These are phyloP conservation scores for Golovinomyces cichoracearum DNA, from an alignment of 2,329 filamentous ascomycete species.

Conservation along the genomic window DNA sequence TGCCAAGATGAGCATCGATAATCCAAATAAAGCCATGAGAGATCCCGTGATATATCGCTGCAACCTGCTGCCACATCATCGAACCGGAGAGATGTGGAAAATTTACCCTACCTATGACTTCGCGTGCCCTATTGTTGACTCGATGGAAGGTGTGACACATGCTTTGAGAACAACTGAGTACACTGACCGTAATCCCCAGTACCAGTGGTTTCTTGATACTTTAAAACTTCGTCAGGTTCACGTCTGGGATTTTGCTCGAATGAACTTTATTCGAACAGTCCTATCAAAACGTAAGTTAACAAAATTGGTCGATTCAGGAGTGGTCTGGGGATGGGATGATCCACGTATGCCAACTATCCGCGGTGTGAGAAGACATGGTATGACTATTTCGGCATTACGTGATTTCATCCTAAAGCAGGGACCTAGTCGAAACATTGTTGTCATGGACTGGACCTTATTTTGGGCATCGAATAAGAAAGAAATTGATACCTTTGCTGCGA, in stretches of 20 bases:
- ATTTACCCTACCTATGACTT: constrained; percentile 76
- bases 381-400: constrained; percentile 52
- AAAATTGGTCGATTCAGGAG: constrained; percentile 51
- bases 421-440: constrained; percentile 58
- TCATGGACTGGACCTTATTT: constrained; percentile 57
- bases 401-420: constrained; percentile 72
- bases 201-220: constrained; percentile 60
- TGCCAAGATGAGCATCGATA: constrained; percentile 74
- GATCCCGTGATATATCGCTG: constrained; percentile 96
- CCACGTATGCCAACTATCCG: constrained; percentile 67
- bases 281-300: constrained; percentile 69
- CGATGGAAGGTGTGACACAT: constrained; percentile 58
- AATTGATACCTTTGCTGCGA: constrained; percentile 50
- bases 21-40: constrained; percentile 83
- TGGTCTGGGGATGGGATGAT: constrained; percentile 67
- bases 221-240: constrained; percentile 50
- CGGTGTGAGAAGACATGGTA: constrained; percentile 50
- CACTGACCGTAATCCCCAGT: constrained; percentile 64
- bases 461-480: constrained; percentile 53
- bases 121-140: constrained; percentile 58
- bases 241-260: constrained; percentile 63
- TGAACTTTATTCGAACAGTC: constrained; percentile 65
- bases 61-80: constrained; percentile 69
- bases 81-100: constrained; percentile 57
- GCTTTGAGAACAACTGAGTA: constrained; percentile 67